Evolutionary conservation across 306 rosid species (phyloP), one percentile per base, ranked within the genome.

Genomic region (Vigna radiata): DNA sequence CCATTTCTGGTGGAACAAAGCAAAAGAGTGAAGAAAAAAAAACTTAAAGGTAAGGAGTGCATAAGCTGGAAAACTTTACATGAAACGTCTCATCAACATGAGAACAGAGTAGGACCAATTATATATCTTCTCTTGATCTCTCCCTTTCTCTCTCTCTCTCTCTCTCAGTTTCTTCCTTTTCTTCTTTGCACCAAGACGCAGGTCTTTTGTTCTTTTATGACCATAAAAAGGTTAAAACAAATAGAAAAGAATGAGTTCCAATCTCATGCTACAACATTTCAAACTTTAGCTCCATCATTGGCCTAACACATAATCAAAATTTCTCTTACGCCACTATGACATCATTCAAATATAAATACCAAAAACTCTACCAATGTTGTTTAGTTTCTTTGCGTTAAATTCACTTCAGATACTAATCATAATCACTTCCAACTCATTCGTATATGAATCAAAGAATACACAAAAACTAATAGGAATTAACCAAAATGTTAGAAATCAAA

Each of bases 11-110:
- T 37, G 72, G 64, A 73, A 72, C 83, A 81, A 77, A 36, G 60
- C 58, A 41, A 77, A 73, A 67, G 66, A 44, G 44, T 43, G 37
- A 39, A 60, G 61, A 73, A 65, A 71, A 70, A 52, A 64, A 18
- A 5, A 17, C 50, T 41, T 50, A 76, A 74, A 68, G 65, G 73
- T 25, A 5, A 25, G 31, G 70, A 49, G 75, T 49, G 77, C 52
- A 49, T 58, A 52, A 31, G 80, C 44, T 67, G 37, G 48, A 29
- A 68, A 53, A 52, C 79, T 69, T 81, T 81, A 74, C 80, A 77
- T 13, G 83, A 85, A 85, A 47, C 14, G 63, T 85, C 85, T 85
- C 78, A 69, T 85, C 88, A 77, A 46, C 46, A 56, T 52, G n/a
- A 76, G 64, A 76, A 77, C 37, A 68, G 12, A 23, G 74, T 52